phyloP scores from a whole-genome alignment of 805 yeast species.

The Kodamaea sagamina region DNA sequence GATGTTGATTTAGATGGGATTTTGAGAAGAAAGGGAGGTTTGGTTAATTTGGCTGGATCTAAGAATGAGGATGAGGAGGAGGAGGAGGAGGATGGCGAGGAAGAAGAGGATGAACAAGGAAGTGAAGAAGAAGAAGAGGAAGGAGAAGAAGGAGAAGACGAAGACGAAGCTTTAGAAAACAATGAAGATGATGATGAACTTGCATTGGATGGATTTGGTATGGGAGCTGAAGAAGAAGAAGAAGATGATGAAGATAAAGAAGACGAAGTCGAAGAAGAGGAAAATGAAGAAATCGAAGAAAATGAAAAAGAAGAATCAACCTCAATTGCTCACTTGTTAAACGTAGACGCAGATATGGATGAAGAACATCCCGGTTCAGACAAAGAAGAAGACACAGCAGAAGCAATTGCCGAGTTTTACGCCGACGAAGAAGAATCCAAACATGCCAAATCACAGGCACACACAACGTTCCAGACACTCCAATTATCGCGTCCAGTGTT shows the following conservation, averaged over 20 bases:
- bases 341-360: constrained; percentile 21
- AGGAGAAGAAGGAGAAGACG: constrained; percentile 26
- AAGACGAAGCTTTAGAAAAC: constrained; percentile 28
- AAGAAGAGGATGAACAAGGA: constrained; percentile 26
- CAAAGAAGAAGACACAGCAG: constrained; percentile 63
- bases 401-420: constrained; percentile 79
- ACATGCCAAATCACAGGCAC: constrained; percentile 49
- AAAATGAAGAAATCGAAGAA: constrained; percentile 30
- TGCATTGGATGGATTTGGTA: constrained; percentile 49
- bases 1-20: constrained; percentile 85
- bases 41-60: constrained; percentile 52
- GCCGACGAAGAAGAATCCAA: constrained; percentile 56
- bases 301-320: constrained; percentile 31
- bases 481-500: constrained; percentile 88
- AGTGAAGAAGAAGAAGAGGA: constrained; percentile 30
- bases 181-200: constrained; percentile 40
- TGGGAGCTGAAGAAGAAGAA: constrained; percentile 47
- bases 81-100: constrained; percentile 19
- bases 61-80: constrained; percentile 16
- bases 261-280: constrained; percentile 26
- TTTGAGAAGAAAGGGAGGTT: constrained; percentile 81
- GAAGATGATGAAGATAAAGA: constrained; percentile 32
- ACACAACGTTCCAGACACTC: constrained; percentile 70
- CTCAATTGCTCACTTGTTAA: constrained; percentile 1
- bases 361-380: constrained; percentile 19